These are phyloP conservation scores for Ustilago lituana DNA, from an alignment of 1,284 basidiomycete species.

Conservation along the genomic window DNA sequence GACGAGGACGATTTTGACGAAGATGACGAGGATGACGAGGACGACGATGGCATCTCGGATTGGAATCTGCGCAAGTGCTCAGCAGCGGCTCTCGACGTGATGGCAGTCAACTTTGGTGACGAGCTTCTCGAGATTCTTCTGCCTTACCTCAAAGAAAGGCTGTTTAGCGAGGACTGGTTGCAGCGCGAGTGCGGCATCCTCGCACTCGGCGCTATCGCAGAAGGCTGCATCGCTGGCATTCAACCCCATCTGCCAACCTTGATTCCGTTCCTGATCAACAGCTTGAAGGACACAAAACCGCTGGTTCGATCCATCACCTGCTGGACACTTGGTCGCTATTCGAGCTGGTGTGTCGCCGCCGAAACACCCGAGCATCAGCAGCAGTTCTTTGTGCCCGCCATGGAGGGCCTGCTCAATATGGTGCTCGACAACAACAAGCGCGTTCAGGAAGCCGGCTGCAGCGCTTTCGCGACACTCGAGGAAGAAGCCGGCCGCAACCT, in stretches of 20 bases:
- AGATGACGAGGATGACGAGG: slow-evolving; percentile 88
- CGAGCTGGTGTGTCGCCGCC: slow-evolving; percentile 87
- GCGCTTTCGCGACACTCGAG: slow-evolving; percentile 96
- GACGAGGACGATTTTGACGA: slow-evolving; percentile 82
- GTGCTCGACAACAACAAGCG: slow-evolving; percentile 99
- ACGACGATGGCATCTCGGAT: slow-evolving; percentile 95
- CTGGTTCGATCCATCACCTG: slow-evolving; percentile 98
- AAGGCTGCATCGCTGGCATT: slow-evolving; percentile 96
- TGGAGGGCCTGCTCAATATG: slow-evolving; percentile 97
- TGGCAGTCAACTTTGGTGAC: slow-evolving; percentile 88
- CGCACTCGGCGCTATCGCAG: slow-evolving; percentile 96
- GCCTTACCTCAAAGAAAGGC: slow-evolving; percentile 87
- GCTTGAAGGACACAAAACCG: slow-evolving; percentile 91
- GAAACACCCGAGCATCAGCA: slow-evolving; percentile 85
- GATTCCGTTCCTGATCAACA: slow-evolving; percentile 89
- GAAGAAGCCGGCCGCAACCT: slow-evolving; percentile 93
- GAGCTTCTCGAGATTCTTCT: slow-evolving; percentile 89
- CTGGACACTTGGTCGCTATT: slow-evolving; percentile 99
- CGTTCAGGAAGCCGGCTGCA: slow-evolving; percentile 98
- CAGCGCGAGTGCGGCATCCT: slow-evolving; percentile 95
- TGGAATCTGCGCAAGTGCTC: slow-evolving; percentile 99
- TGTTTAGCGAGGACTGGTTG: slow-evolving; percentile 93
- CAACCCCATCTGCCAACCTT: slow-evolving; percentile 92
- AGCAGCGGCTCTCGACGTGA: slow-evolving; percentile 94
- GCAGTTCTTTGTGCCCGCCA: slow-evolving; percentile 91